Percentiles rank a stretch among this genome's conserved stretches.
These are phyloP conservation scores for Schizophyllum amplum DNA, from an alignment of 1,284 basidiomycete species.

Conservation along the genomic window DNA sequence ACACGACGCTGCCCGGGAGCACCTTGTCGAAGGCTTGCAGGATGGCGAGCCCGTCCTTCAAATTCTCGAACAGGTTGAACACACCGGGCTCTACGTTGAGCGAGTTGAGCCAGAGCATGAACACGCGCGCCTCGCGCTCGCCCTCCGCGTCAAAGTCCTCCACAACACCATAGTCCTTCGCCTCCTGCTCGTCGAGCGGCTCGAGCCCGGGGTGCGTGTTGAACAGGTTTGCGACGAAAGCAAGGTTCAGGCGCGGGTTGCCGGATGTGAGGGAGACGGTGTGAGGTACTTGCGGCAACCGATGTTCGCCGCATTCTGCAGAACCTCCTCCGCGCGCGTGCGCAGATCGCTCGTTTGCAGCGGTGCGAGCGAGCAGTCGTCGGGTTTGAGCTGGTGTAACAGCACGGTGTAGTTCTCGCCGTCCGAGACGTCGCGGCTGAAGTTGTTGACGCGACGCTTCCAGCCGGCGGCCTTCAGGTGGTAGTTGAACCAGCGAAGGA, in stretches of 20 bases:
- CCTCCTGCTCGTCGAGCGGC: constrained; percentile 87
- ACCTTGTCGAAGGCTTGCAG: constrained; percentile 97
- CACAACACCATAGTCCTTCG: constrained; percentile 75
- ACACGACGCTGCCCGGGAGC: constrained; percentile 84
- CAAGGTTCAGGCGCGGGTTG: constrained; percentile 97
- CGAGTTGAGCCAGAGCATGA: constrained; percentile 97
- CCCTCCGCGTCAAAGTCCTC: constrained; percentile 99
- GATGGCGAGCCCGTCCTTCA: constrained; percentile 87
- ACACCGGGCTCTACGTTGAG: constrained; percentile 94
- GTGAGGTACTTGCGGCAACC: constrained; percentile 96
- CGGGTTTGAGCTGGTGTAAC: constrained; percentile 91
- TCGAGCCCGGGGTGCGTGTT: constrained; percentile 94
- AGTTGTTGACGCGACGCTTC: constrained; percentile 86
- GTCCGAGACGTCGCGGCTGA: constrained; percentile 90
- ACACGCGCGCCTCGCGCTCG: constrained; percentile 95
- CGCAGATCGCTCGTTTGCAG: constrained; percentile 81
- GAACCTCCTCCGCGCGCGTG: constrained; percentile 83
- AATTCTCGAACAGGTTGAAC: constrained; percentile 94
- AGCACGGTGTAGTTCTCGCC: constrained; percentile 97
- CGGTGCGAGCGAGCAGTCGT: constrained; percentile 88
- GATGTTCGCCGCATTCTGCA: constrained; percentile 90
- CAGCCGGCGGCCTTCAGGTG: constrained; percentile 95
- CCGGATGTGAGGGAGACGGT: constrained; percentile 86
- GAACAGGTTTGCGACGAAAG: constrained; percentile 98
- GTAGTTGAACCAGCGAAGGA: constrained; percentile 98